Base-by-base conservation (phyloP, 2,329 filamentous ascomycete genomes). In the Botrytis hyacinthi region DNA sequence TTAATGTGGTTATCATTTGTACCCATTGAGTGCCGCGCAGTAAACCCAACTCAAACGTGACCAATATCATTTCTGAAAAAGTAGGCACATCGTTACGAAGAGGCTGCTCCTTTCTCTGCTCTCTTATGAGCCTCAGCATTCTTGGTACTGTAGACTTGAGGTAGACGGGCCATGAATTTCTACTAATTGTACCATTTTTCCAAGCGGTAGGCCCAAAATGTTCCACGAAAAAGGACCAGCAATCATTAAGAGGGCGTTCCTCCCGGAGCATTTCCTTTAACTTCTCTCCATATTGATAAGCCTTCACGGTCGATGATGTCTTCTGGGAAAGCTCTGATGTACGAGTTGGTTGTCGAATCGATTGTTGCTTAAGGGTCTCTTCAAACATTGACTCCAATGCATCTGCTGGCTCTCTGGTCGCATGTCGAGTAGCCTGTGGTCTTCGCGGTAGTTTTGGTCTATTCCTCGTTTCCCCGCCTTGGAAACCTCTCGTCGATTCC, bases 351-450 rank as follows among this genome's bases (percentile, higher is more conserved):
- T 57, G 26, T 22, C 68, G 40, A 59, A 68, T 46, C 5, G 71
- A 44, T 57, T 67, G 75, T 35, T 74, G 70, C 22, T 75, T 75
- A 42, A 80, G 60, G 60, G 74, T 78, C 29, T 80, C 71, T 68
- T 80, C 78, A 61, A 81, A 81, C 32, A 81, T 77, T 20, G 77
- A 77, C 73, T 81, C 80, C 14, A 81, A 77, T 22, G 75, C 73
- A 73, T 80, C 78, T 70, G 73, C 78, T 48, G 77, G 71, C 66
- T 74, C 66, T 65, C 35, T 35, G 37, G 29, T 67, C 40, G 71
- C 60, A 54, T 54, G 42, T 7, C 32, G 26, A 22, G 10, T 40
- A 26, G 22, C 18, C 37, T 51, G 29, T 40, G 16, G 40, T 48
- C 40, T 73, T 48, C 51, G 51, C 8, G 40, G 51, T 26, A 42